Evolutionary conservation across 176 grass and related monocot genomes (phyloP).

Genomic region (Cymbopogon citratus): DNA sequence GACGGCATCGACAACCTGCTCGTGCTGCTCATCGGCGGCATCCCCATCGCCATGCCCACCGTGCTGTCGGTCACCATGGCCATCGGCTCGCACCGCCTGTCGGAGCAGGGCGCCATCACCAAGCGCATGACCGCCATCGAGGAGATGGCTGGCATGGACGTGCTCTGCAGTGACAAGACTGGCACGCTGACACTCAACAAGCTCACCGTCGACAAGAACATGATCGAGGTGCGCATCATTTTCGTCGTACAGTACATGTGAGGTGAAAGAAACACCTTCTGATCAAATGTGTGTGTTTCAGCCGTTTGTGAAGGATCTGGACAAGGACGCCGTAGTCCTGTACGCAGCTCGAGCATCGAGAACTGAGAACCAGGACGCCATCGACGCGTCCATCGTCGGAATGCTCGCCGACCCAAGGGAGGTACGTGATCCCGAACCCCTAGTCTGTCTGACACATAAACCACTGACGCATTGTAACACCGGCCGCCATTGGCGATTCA

Average conservation of each 20-base stretch:
- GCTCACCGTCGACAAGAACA: constrained; percentile 63
- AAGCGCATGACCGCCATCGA: constrained; percentile 96
- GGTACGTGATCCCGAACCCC: constrained; percentile 5
- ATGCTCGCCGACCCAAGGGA: constrained; percentile 61
- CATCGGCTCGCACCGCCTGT: constrained; percentile 70
- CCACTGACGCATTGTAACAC: too few species aligned
- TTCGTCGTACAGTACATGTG: neutral
- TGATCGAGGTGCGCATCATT: constrained; percentile 47
- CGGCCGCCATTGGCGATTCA: neutral
- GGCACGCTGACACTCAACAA: constrained; percentile 95
- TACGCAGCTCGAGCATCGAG: constrained; percentile 58
- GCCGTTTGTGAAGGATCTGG: constrained; percentile 45
- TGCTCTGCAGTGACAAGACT: constrained; percentile 96
- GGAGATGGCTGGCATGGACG: constrained; percentile 98
- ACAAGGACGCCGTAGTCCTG: constrained; percentile 43
- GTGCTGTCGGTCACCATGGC: constrained; percentile 90
- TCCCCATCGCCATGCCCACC: constrained; percentile 91
- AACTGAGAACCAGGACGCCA: constrained; percentile 83
- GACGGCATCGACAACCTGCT: constrained; percentile 90
- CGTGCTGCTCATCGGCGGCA: constrained; percentile 81
- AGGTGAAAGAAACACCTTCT: too few species aligned
- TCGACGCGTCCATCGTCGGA: constrained; percentile 65
- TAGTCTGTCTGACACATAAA: neutral
- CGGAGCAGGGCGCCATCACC: constrained; percentile 79
- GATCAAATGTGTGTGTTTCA: neutral